Evolutionary conservation across 768 basidiomycete species (phyloP).

Genomic region (Artomyces pyxidatus): DNA sequence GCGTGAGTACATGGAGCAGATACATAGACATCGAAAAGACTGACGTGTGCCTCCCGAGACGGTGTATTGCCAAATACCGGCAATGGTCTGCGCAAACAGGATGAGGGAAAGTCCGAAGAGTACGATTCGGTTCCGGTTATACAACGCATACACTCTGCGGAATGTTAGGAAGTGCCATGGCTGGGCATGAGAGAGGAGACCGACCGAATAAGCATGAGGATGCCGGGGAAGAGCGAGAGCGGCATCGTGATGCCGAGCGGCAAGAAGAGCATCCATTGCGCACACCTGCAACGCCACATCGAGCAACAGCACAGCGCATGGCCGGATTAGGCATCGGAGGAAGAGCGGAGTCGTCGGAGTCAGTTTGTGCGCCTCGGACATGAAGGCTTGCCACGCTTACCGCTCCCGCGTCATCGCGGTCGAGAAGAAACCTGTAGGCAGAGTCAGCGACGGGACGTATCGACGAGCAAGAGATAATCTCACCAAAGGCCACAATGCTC

Average conservation of each 20-base stretch:
- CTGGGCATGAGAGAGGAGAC: not conserved
- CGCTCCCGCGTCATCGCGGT: slow-evolving; percentile 13
- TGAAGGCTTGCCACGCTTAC: not conserved
- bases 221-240: slow-evolving; percentile 10
- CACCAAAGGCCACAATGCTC: slow-evolving; percentile 12
- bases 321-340: not conserved
- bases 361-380: not conserved
- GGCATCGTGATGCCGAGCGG: slow-evolving; percentile 14
- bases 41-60: slow-evolving; percentile 7
- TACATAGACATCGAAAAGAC: not conserved
- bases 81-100: slow-evolving; percentile 6
- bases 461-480: not conserved
- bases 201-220: slow-evolving; percentile 15
- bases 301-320: not conserved
- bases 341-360: not conserved
- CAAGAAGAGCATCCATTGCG: slow-evolving; percentile 13
- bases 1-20: not conserved
- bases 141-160: slow-evolving; percentile 14
- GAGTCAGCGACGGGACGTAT: not conserved
- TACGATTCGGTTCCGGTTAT: slow-evolving; percentile 11
- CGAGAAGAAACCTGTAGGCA: slow-evolving; percentile 10
- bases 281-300: slow-evolving; percentile 1
- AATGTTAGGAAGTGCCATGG: not conserved
- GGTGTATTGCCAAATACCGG: slow-evolving; percentile 14
- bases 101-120: slow-evolving; percentile 6